Conservation (phyloP, 202 grass and related monocot genomes). For the Schoenoplectus triqueter region DNA sequence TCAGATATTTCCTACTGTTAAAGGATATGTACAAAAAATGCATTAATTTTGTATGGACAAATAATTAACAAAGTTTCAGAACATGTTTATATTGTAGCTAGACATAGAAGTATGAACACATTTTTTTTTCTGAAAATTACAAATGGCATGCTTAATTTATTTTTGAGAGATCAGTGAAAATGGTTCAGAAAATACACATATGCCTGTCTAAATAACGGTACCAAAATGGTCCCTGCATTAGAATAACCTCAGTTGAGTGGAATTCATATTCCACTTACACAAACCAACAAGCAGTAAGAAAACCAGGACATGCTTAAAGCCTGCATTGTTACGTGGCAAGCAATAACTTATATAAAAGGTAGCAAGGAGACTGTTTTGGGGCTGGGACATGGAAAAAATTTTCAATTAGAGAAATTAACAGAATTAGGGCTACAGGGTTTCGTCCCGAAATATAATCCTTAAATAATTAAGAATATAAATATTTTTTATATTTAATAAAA, state of each 20-base stretch:
- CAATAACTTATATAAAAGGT: neutral
- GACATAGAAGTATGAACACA: neutral
- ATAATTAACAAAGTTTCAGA: too few relatives aligned
- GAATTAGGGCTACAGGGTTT: neutral
- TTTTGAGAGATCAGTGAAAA: neutral
- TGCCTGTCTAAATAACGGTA: slow-evolving; percentile 12
- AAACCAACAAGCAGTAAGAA: slow-evolving; percentile 32
- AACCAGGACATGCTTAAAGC: slow-evolving; percentile 5
- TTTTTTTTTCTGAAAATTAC: neutral
- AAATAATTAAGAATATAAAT: too few relatives aligned
- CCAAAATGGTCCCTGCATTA: slow-evolving; percentile 6
- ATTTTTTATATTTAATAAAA: too few relatives aligned
- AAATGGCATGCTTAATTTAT: neutral
- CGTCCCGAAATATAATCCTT: too few relatives aligned
- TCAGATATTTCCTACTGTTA: too few relatives aligned
- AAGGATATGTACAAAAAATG: too few relatives aligned
- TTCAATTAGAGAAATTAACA: neutral
- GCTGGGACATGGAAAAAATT: neutral
- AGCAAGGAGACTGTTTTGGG: neutral
- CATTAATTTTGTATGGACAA: too few relatives aligned
- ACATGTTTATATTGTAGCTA: neutral
- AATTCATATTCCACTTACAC: slow-evolving; percentile 27
- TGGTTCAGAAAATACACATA: neutral
- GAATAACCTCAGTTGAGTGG: neutral
- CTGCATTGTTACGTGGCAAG: neutral